A percentile compares a stretch with the other conserved stretches of the same genome.
These are phyloP conservation scores for Hirschioporus abietinus DNA, from an alignment of 768 basidiomycete species.

Conservation along the genomic window DNA sequence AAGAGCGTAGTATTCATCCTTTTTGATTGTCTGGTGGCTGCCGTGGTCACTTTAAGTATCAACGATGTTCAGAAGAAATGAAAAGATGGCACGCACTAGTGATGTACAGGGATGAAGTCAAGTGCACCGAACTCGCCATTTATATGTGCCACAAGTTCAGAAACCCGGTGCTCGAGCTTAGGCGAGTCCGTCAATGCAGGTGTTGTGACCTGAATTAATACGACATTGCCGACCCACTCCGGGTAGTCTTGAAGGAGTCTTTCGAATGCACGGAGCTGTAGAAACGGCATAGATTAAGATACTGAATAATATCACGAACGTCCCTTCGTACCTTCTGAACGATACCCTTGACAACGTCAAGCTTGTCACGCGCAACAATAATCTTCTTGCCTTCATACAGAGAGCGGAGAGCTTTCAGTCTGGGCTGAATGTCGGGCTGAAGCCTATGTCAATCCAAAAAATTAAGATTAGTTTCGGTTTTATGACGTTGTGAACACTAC, in stretches of 20 bases:
- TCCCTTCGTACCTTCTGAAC: slow-evolving; percentile 71
- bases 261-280: slow-evolving; percentile 87
- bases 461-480: not conserved
- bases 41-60: not conserved
- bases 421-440: slow-evolving; percentile 82
- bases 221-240: slow-evolving; percentile 89
- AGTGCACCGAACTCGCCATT: slow-evolving; percentile 93
- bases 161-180: slow-evolving; percentile 89
- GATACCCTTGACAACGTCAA: slow-evolving; percentile 98
- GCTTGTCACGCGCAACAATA: slow-evolving; percentile 94
- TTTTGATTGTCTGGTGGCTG: slow-evolving; percentile 95
- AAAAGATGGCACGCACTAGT: slow-evolving; percentile 66
- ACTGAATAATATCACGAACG: not conserved
- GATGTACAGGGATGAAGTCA: slow-evolving; percentile 96
- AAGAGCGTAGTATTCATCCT: slow-evolving; percentile 96
- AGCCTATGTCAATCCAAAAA: slow-evolving; percentile 31
- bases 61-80: slow-evolving; percentile 5
- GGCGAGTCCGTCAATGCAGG: slow-evolving; percentile 90
- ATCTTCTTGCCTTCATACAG: slow-evolving; percentile 98
- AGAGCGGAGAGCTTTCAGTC: slow-evolving; percentile 74
- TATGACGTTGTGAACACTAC: not conserved
- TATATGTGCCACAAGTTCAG: slow-evolving; percentile 90
- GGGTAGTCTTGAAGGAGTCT: slow-evolving; percentile 92
- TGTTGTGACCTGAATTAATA: slow-evolving; percentile 88
- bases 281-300: not conserved